Evolutionary conservation across 495 filamentous ascomycete species (phyloP).

Genomic region (Massariosphaeria phaeospora): DNA sequence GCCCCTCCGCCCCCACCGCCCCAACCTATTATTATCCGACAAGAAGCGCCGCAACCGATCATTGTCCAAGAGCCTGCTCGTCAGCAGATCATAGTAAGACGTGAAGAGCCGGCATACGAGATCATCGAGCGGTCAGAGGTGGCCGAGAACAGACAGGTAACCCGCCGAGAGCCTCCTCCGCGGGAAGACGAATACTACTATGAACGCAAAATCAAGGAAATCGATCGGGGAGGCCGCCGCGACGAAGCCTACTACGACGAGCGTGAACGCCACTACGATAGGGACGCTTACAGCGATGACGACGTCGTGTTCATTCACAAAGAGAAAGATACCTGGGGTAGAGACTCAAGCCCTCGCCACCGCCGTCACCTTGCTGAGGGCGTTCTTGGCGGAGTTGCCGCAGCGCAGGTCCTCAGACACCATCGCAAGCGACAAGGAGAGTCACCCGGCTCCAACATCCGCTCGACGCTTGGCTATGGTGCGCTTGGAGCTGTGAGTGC

Average conservation of each 20-base stretch:
- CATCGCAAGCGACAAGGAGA: slow-evolving; percentile 58
- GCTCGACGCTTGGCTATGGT: slow-evolving; percentile 73
- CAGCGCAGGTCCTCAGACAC: slow-evolving; percentile 66
- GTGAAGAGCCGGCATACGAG: slow-evolving; percentile 61
- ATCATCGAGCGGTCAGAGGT: slow-evolving; percentile 61
- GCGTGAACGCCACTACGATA: slow-evolving; percentile 45
- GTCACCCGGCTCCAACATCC: slow-evolving; percentile 57
- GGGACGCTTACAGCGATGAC: slow-evolving; percentile 54
- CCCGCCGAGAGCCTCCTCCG: slow-evolving; percentile 34
- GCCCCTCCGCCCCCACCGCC: slow-evolving; percentile 50
- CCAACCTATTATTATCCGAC: slow-evolving; percentile 66
- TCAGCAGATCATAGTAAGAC: slow-evolving; percentile 57
- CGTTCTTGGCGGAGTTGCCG: slow-evolving; percentile 71
- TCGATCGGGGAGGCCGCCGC: slow-evolving; percentile 35
- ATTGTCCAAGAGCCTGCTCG: slow-evolving; percentile 65
- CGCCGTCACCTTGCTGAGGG: slow-evolving; percentile 82
- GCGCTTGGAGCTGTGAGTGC: slow-evolving; percentile 78
- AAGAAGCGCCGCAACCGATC: slow-evolving; percentile 59
- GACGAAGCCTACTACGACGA: slow-evolving; percentile 47
- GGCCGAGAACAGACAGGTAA: slow-evolving; percentile 47
- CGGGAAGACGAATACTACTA: slow-evolving; percentile 63
- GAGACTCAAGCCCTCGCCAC: slow-evolving; percentile 60
- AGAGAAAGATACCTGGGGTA: slow-evolving; percentile 41
- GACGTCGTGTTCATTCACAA: slow-evolving; percentile 57
- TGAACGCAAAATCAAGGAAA: slow-evolving; percentile 54